A percentile compares a stretch with the other conserved stretches of the same genome.
These are phyloP conservation scores for Serendipita vermifera DNA, from an alignment of 768 basidiomycete genomes.

Conservation along the genomic window DNA sequence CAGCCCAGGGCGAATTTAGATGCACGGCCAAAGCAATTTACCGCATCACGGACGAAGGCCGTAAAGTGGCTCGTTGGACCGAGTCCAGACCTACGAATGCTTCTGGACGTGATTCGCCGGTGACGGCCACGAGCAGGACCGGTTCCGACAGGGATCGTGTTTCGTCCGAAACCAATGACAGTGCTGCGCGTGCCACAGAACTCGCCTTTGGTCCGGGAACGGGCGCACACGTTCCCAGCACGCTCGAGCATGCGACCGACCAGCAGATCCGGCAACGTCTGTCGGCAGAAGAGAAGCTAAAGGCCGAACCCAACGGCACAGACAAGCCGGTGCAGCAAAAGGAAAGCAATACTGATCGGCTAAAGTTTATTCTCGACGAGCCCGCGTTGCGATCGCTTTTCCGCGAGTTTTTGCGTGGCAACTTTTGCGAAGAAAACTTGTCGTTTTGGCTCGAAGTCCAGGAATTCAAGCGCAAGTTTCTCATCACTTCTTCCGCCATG, in stretches of 20 bases:
- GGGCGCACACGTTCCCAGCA: conserved; percentile 33
- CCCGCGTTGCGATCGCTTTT: conserved; percentile 79
- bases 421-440: conserved; percentile 97
- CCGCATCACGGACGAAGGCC: conserved; percentile 85
- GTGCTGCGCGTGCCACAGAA: conserved; percentile 11
- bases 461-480: conserved; percentile 94
- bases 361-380: conserved; percentile 87
- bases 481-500: conserved; percentile 84
- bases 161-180: conserved; percentile 13
- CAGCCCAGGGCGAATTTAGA: conserved; percentile 88
- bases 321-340: conserved; percentile 37
- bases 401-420: conserved; percentile 84
- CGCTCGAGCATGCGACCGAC: conserved; percentile 38
- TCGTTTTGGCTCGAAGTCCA: conserved; percentile 95
- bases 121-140: conserved; percentile 40
- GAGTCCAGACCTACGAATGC: conserved; percentile 13
- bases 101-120: not conserved
- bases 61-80: conserved; percentile 77
- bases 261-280: conserved; percentile 68
- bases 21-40: conserved; percentile 94
- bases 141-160: conserved; percentile 1
- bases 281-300: conserved; percentile 63
- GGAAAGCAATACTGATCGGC: conserved; percentile 85
- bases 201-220: conserved; percentile 12
- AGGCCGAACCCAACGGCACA: conserved; percentile 38